phyloP scores from a whole-genome alignment of 1,139 yeast species.

The Nakaseomyces sp. region DNA sequence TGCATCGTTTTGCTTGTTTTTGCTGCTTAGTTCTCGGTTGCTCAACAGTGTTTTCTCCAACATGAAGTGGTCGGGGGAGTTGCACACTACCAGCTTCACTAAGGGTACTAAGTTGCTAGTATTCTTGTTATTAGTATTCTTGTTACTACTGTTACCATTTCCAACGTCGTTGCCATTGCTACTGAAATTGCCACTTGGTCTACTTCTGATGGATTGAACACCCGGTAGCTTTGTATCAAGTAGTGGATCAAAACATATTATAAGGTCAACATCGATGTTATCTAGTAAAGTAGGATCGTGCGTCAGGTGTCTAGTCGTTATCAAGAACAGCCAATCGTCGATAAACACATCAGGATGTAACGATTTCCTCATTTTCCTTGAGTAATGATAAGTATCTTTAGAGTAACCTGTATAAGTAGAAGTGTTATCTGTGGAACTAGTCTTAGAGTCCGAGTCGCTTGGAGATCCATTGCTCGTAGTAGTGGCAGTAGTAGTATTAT shows the following conservation, averaged over 20 bases:
- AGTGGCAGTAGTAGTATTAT: neutral
- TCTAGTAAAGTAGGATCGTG: slow-evolving; percentile 28
- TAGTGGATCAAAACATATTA: slow-evolving; percentile 52
- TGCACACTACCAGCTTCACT: slow-evolving; percentile 34
- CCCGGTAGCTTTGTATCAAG: slow-evolving; percentile 37
- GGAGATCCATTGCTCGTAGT: slow-evolving; percentile 4
- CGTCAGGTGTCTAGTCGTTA: slow-evolving; percentile 36
- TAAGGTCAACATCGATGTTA: slow-evolving; percentile 35
- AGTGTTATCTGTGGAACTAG: slow-evolving; percentile 17
- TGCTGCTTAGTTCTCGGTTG: neutral
- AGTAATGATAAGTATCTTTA: slow-evolving; percentile 35
- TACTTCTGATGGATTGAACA: slow-evolving; percentile 18
- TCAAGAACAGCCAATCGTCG: slow-evolving; percentile 34
- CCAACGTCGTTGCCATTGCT: neutral
- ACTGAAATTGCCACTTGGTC: neutral
- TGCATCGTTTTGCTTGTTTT: neutral
- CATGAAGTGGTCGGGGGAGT: slow-evolving; percentile 37
- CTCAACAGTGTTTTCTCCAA: slow-evolving; percentile 9
- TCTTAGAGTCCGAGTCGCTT: slow-evolving; percentile 14
- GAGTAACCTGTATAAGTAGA: slow-evolving; percentile 33
- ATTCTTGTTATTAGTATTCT: neutral
- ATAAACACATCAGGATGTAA: slow-evolving; percentile 2
- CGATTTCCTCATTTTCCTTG: slow-evolving; percentile 15
- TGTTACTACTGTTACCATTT: neutral
- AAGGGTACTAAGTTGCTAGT: neutral